phyloP scores from a whole-genome alignment of 1,284 basidiomycete genomes.

The Volvariella volvacea region DNA sequence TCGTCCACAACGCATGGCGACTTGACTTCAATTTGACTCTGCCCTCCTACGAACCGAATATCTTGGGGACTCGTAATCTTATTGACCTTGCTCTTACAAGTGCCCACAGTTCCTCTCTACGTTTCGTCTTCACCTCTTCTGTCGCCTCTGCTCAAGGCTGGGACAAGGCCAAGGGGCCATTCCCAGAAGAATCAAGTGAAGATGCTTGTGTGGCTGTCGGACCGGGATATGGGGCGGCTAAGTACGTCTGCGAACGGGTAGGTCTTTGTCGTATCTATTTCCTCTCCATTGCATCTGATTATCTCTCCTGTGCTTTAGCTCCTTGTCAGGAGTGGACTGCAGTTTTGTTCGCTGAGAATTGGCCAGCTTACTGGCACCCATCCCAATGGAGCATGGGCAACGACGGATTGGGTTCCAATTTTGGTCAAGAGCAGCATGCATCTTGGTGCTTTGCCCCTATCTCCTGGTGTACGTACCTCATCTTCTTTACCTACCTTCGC shows the following conservation, averaged over 20 bases:
- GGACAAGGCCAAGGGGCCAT: slow-evolving; percentile 13
- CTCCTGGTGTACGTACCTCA: not conserved
- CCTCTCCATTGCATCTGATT: not conserved
- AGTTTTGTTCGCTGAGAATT: slow-evolving; percentile 12
- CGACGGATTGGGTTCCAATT: slow-evolving; percentile 16
- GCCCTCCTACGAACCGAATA: slow-evolving; percentile 25
- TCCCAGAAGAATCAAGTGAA: slow-evolving; percentile 15
- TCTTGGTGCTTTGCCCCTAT: slow-evolving; percentile 12
- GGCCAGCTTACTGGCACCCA: slow-evolving; percentile 14
- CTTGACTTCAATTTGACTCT: slow-evolving; percentile 35
- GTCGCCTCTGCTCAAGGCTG: slow-evolving; percentile 20
- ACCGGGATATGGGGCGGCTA: slow-evolving; percentile 16
- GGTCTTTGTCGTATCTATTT: slow-evolving; percentile 6
- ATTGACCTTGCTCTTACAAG: slow-evolving; percentile 32
- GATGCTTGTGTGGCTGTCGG: slow-evolving; percentile 16
- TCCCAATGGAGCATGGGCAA: slow-evolving; percentile 14
- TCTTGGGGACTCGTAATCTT: slow-evolving; percentile 31
- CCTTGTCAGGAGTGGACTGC: slow-evolving; percentile 11
- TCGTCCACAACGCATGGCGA: slow-evolving; percentile 34
- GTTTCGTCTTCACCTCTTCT: slow-evolving; percentile 16
- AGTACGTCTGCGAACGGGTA: slow-evolving; percentile 25
- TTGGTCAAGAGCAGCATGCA: slow-evolving; percentile 15
- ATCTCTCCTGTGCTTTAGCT: slow-evolving; percentile 8
- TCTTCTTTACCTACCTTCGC: not conserved
- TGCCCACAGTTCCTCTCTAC: slow-evolving; percentile 13